Base-by-base conservation (phyloP, 345 rosid genomes). In the Noccaea bulbosa region DNA sequence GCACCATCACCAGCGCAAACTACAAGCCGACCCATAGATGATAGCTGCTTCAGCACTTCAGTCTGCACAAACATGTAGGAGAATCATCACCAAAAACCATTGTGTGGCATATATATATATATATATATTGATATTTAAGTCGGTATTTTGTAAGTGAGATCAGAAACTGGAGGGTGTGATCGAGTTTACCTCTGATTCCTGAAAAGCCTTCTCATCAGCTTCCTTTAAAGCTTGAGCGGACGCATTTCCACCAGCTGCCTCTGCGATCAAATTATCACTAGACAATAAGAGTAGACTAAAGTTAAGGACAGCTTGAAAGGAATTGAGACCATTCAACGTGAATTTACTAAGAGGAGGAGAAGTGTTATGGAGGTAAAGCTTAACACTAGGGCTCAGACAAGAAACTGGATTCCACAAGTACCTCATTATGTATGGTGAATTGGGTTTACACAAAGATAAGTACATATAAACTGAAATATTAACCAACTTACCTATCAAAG, bases 1-100 rank as follows among this genome's bases (percentile, higher is more conserved):
- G 89, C 94, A 63, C 96, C 92, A 77, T 92, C 87, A 77, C 98
- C 98, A 11, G 92, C 85, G 58, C 86, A 92, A 71, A 92, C 88
- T 53, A 92, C 91, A 67, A 91, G 80, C 59, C 90, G 88, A 39
- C 93, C 93, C 88, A 89, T 86, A 12, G 96, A 81, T 56, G 96
- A 81, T 59, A 92, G 79, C 76, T 89, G 91, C 81, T 80, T 87
- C 81, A 87, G 73, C 53, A 89, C 98, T 83, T 87, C 96, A 22
- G 94, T 85, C 98, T 89, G 83, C 65, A 75, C 51, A 59, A 78
- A 46, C 39, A 82, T 57, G 60, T 37, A 39, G 59, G 38, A 61
- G 8, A 37, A 10, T 68, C 47, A 73, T 57, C 14, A 0, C 34
- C 41, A 52, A 38, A 14, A 34, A 52, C 17, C 45, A 34, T 0